Evolutionary conservation across 1,139 yeast genomes (phyloP), one percentile per base, ranked within the genome.

Genomic region (Magnusiomyces suaveolens): DNA sequence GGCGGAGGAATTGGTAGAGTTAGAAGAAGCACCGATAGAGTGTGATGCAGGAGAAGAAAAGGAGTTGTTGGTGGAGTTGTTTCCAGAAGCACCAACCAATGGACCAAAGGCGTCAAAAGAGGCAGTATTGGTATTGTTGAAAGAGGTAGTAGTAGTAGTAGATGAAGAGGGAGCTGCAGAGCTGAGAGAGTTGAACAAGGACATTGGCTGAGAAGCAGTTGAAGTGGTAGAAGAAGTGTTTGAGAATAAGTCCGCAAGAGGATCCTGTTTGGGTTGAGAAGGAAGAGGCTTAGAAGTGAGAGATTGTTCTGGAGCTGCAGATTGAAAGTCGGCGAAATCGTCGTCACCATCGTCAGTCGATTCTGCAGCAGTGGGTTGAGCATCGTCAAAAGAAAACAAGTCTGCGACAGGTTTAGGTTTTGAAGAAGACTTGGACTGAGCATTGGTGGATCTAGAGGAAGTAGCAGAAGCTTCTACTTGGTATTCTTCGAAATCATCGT

Each of bases 241-340:
- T 18, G 52, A 32, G 8, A 58, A 59, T 52, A 66, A 64, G 48
- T 64, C 54, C 49, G 60, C 67, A 32, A 63, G 60, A 20, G 62
- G 56, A 49, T 56, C 56, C 43, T 60, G 47, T 38, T 52, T 54
- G 33, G 58, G 58, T 46, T 57, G 54, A 23, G 58, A 43, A 43
- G 60, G 58, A 8, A 63, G 48, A 43, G 64, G 52, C 51, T 60
- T 57, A 56, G 58, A 58, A 62, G 55, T 49, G 61, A 72, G 53
- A 54, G 69, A 36, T 10, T 61, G 38, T 3, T 65, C 55, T 1
- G 70, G 64, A 3, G 72, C 64, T 2, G 96, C 95, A 54, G 87
- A 82, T 70, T 90, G 97, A 77, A 90, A 90, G 62, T 92, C 97
- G 61, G 87, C 96, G 70, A 90, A 90, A 46, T 90, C 97, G 63